Evolutionary conservation across 2,329 filamentous ascomycete species (phyloP).

Genomic region (Ceratocystis cacaofunesta): DNA sequence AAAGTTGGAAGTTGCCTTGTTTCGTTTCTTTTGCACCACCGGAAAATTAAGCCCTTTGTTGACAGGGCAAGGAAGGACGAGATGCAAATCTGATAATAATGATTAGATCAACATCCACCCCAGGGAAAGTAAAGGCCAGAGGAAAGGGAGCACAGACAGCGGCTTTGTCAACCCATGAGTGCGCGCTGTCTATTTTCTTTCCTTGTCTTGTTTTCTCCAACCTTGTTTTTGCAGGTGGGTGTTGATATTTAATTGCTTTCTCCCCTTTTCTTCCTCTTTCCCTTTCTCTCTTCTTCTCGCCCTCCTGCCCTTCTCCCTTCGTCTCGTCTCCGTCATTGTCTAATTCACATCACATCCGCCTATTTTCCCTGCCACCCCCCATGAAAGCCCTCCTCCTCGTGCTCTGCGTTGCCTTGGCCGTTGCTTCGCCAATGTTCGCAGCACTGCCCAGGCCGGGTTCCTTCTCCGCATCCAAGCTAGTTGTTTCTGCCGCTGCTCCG

Average conservation of each 20-base stretch:
- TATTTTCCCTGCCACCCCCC: too few relatives aligned
- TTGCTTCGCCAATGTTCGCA: neutral
- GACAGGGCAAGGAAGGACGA: neutral
- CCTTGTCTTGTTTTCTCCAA: neutral
- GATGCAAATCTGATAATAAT: neutral
- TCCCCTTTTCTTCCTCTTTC: neutral
- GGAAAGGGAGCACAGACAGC: neutral
- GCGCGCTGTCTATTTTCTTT: neutral
- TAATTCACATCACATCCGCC: too few relatives aligned
- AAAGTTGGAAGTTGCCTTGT: too few relatives aligned
- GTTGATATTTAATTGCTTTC: neutral
- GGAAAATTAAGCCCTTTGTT: too few relatives aligned
- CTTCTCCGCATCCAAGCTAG: neutral
- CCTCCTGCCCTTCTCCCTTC: neutral
- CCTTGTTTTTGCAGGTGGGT: neutral
- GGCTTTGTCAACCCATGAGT: neutral
- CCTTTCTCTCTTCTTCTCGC: neutral
- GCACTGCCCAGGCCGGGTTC: neutral
- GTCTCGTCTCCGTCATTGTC: neutral
- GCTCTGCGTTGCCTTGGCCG: constrained; percentile 7
- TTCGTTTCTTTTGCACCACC: too few relatives aligned
- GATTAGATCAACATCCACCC: neutral
- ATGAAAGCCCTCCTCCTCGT: constrained; percentile 32
- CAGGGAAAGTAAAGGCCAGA: neutral
- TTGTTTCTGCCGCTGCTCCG: neutral